These are phyloP conservation scores for Pezicula rhizophila DNA, from an alignment of 2,329 filamentous ascomycete species.

Conservation along the genomic window DNA sequence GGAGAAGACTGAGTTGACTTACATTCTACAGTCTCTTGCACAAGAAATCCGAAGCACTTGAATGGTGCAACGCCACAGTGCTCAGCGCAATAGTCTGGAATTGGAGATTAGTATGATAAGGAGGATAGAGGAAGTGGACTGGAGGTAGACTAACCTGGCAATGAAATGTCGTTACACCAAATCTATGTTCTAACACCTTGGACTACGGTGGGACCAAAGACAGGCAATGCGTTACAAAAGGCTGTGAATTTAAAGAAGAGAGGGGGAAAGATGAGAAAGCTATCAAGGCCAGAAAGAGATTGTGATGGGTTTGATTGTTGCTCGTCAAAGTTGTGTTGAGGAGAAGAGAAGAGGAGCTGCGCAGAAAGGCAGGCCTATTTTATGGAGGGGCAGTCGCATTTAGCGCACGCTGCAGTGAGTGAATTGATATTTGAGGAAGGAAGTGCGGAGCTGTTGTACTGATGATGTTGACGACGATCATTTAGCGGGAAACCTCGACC, in stretches of 20 bases:
- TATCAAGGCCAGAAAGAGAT: conserved; percentile 29
- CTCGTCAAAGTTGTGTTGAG: background rate
- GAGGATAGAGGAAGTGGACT: background rate
- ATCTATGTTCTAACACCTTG: too few species aligned
- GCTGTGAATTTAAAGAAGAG: conserved; percentile 22
- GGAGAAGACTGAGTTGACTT: conserved; percentile 2
- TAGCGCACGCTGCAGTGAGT: background rate
- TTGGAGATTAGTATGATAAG: too few species aligned
- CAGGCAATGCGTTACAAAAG: conserved; percentile 8
- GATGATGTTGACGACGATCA: background rate
- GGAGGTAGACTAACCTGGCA: too few species aligned
- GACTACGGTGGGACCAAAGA: too few species aligned
- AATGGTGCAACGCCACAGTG: background rate
- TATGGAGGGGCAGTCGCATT: background rate
- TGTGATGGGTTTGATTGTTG: conserved; percentile 4
- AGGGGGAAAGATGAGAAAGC: conserved; percentile 29
- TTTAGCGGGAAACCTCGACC: too few species aligned
- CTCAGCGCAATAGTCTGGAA: too few species aligned
- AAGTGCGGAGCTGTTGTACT: background rate
- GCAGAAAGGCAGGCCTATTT: conserved; percentile 12
- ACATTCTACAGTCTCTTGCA: background rate
- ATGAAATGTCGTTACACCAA: too few species aligned
- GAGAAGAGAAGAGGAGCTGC: background rate
- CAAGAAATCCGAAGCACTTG: background rate
- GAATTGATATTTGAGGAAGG: background rate